Percentiles rank a stretch among this genome's conserved stretches.
These are phyloP conservation scores for Pinus albicaulis DNA, from an alignment of 75 land plant species.

Conservation along the genomic window DNA sequence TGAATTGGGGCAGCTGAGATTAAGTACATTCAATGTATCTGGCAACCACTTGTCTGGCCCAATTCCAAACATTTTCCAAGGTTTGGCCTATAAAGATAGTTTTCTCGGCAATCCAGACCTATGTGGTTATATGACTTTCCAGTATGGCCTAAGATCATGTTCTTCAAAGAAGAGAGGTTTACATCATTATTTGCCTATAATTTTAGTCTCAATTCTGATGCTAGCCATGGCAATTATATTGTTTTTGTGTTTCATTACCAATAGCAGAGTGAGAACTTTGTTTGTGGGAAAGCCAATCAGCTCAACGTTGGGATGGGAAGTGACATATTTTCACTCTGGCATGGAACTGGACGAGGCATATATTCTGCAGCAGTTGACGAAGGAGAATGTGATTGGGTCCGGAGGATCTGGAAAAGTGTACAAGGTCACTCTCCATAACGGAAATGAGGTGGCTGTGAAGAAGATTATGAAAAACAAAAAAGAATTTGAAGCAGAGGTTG, in stretches of 20 bases:
- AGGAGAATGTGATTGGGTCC: conserved; percentile 63
- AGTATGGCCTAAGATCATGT: neutral
- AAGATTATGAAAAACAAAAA: conserved; percentile 21
- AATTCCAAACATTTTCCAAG: neutral
- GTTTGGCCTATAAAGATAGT: neutral
- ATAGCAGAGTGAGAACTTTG: neutral
- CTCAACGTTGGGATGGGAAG: conserved; percentile 48
- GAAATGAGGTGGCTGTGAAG: conserved; percentile 47
- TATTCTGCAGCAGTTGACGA: conserved; percentile 37
- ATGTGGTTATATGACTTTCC: neutral
- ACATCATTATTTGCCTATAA: neutral
- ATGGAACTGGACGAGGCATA: conserved; percentile 51
- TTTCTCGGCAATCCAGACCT: neutral
- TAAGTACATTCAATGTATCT: neutral
- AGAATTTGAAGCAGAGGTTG: conserved; percentile 57
- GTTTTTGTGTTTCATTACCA: neutral
- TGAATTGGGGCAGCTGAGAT: neutral
- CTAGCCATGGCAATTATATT: neutral
- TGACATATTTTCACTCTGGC: conserved; percentile 62
- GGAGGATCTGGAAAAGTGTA: conserved; percentile 82
- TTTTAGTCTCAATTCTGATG: neutral
- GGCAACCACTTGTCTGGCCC: neutral
- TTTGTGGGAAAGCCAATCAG: neutral
- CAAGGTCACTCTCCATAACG: conserved; percentile 11
- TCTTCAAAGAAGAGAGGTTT: neutral